A percentile compares a stretch with the other conserved stretches of the same genome.
These are phyloP conservation scores for Metschnikowia drakensbergensis DNA, from an alignment of 805 yeast genomes.

Conservation along the genomic window DNA sequence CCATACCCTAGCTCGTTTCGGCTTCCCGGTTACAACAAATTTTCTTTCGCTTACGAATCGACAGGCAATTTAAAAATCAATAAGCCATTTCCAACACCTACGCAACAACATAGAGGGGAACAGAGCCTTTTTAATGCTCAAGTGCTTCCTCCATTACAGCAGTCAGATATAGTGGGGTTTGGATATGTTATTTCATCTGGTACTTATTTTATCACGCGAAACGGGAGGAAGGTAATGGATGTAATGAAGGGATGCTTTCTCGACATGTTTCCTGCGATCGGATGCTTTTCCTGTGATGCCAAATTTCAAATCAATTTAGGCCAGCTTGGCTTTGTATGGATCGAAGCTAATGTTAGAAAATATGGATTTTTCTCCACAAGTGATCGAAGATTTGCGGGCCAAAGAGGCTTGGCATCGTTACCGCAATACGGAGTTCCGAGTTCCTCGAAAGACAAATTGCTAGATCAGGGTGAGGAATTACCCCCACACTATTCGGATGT, in stretches of 20 bases:
- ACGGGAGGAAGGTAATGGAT: slow-evolving; percentile 52
- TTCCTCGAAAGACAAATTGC: slow-evolving; percentile 43
- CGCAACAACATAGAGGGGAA: slow-evolving; percentile 40
- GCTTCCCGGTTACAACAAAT: slow-evolving; percentile 68
- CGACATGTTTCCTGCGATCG: slow-evolving; percentile 53
- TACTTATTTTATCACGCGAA: slow-evolving; percentile 50
- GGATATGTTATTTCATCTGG: slow-evolving; percentile 50
- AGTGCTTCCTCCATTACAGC: slow-evolving; percentile 48
- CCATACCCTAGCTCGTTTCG: slow-evolving; percentile 70
- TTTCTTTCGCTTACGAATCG: slow-evolving; percentile 70
- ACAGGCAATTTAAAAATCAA: slow-evolving; percentile 67
- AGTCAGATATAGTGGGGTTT: slow-evolving; percentile 54
- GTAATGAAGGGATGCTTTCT: slow-evolving; percentile 46
- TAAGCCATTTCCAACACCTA: slow-evolving; percentile 53
- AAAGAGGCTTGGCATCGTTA: slow-evolving; percentile 36
- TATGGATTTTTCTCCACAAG: slow-evolving; percentile 53
- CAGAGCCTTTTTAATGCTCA: slow-evolving; percentile 41
- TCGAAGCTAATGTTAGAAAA: slow-evolving; percentile 49
- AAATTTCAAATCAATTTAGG: slow-evolving; percentile 43
- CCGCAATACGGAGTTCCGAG: slow-evolving; percentile 34
- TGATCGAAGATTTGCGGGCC: slow-evolving; percentile 36
- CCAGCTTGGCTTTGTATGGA: slow-evolving; percentile 46
- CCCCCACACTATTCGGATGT: slow-evolving; percentile 69
- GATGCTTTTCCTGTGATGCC: slow-evolving; percentile 44
- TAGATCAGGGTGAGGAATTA: slow-evolving; percentile 68